Percentiles rank a stretch among this genome's conserved stretches.
Conservation (phyloP, 2,329 filamentous ascomycete genomes). For the Neofusicoccum laricinum region DNA sequence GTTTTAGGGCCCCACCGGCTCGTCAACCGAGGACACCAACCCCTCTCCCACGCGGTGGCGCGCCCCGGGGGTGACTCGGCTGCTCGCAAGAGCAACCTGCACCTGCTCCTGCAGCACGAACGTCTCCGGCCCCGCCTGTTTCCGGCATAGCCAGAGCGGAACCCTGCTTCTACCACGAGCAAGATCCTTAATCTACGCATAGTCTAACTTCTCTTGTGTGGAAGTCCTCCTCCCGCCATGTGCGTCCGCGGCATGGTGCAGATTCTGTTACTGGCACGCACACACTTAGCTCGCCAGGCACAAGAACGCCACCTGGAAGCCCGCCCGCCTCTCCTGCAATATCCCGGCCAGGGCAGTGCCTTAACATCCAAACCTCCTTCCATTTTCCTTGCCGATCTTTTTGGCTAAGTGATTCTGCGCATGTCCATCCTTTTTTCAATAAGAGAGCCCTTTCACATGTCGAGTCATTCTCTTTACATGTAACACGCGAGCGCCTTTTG, state of each 20-base stretch:
- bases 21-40: neutral
- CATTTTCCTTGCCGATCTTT: neutral
- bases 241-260: neutral
- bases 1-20: neutral
- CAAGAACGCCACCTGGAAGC: neutral
- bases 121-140: neutral
- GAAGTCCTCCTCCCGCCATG: neutral
- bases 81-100: neutral
- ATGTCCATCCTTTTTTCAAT: neutral
- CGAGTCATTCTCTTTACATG: neutral
- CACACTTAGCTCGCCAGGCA: constrained; percentile 2
- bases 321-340: neutral
- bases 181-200: neutral
- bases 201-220: neutral
- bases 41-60: constrained; percentile 1
- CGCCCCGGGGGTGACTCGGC: neutral
- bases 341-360: neutral
- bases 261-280: neutral
- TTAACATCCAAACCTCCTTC: constrained; percentile 1
- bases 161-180: neutral
- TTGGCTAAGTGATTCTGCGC: neutral
- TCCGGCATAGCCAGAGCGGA: neutral
- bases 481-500: neutral
- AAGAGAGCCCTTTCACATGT: neutral
- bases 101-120: neutral